A percentile compares a stretch with the other conserved stretches of the same genome.
phyloP scores from a whole-genome alignment of 768 basidiomycete genomes.

The Suillus discolor region DNA sequence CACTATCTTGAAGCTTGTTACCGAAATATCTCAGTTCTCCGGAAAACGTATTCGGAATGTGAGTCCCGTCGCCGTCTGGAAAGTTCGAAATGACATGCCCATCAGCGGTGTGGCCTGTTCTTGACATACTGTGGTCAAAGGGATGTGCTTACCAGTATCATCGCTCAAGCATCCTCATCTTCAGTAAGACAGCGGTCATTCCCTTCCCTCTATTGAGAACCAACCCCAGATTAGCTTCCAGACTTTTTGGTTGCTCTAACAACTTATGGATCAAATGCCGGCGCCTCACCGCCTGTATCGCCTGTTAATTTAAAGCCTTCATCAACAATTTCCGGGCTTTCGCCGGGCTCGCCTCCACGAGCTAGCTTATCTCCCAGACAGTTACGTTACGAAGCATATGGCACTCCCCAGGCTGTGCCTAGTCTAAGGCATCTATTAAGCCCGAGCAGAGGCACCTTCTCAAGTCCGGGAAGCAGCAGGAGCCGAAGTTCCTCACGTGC shows the following conservation, averaged over 20 bases:
- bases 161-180: slow-evolving; percentile 51
- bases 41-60: slow-evolving; percentile 64
- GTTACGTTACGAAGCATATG: slow-evolving; percentile 74
- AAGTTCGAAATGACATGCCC: neutral
- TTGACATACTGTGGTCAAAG: slow-evolving; percentile 48
- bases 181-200: slow-evolving; percentile 46
- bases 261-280: slow-evolving; percentile 24
- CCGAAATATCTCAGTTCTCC: slow-evolving; percentile 43
- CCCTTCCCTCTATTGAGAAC: slow-evolving; percentile 7
- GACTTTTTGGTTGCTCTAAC: slow-evolving; percentile 63
- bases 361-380: slow-evolving; percentile 42
- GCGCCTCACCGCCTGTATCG: slow-evolving; percentile 15
- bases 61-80: slow-evolving; percentile 15
- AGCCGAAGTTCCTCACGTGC: slow-evolving; percentile 34
- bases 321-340: slow-evolving; percentile 20
- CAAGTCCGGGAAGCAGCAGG: slow-evolving; percentile 35
- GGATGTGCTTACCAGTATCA: slow-evolving; percentile 46
- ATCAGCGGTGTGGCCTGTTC: slow-evolving; percentile 75
- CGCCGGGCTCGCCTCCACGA: slow-evolving; percentile 22
- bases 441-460: slow-evolving; percentile 35
- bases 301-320: slow-evolving; percentile 9
- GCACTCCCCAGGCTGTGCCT: slow-evolving; percentile 54
- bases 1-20: slow-evolving; percentile 45
- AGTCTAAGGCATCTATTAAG: slow-evolving; percentile 42
- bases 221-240: slow-evolving; percentile 54